Evolutionary conservation across 1,139 yeast genomes (phyloP), one percentile per base, ranked within the genome.

Genomic region (Taphrina deformans): DNA sequence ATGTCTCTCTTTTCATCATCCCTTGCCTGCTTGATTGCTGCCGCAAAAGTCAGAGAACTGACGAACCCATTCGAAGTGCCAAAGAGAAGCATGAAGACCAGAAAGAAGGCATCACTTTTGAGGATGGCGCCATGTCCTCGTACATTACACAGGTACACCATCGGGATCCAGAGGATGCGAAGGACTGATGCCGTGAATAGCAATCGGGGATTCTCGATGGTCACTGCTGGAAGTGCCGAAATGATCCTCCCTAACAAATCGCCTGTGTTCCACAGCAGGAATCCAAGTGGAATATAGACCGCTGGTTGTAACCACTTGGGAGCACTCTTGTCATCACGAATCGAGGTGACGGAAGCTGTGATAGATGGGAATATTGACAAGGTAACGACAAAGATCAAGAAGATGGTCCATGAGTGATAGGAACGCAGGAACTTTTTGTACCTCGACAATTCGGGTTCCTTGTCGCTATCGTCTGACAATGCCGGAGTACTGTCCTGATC

Each of bases 31-130:
- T 59, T 52, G 21, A 59, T 48, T 12, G 63, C 63, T 5, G 56
- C 55, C 29, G 56, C 26, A 50, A 50, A 44, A 3, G 48, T 38
- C 24, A 59, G 24, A 14, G 63, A 59, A 12, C 58, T 82, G 45
- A 89, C 79, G 71, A 91, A 96, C 3, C 99, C 99, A 73, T 89
- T 91, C 6, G 96, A 84, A 56, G 89, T 72, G 0, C 99, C 99
- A 78, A 90, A 93, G 10, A 83, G 65, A 64, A 90, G 82, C 74
- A 91, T 97, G 31, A 89, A 73, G 1, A 82, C 31, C 64, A 90
- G 75, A 75, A 92, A 93, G 76, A 87, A 78, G 2, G 81, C 24
- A 72, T 92, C 97, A 2, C 89, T 84, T 44, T 80, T 74, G 24
- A 85, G 75, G 14, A 79, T n/a, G 2, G 73, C 73, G 3, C 80